Base-by-base conservation (phyloP, 1,284 basidiomycete species). In the Trichosporon asahii region DNA sequence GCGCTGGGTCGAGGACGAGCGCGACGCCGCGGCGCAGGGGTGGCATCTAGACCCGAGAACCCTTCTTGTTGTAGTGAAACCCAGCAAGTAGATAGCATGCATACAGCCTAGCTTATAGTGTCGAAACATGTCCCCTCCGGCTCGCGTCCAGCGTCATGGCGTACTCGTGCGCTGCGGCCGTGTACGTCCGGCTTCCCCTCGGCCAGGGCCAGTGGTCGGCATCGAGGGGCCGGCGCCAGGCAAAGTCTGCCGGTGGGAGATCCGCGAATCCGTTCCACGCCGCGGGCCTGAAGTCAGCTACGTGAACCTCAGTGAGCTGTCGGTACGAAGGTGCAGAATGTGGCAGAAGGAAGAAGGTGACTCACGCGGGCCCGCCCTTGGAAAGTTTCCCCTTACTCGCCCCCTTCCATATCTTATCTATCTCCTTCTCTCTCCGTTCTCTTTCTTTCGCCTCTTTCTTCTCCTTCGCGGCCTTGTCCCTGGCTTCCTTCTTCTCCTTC, bases 1-100 rank as follows among this genome's bases (percentile, higher is more conserved):
- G 84, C 0, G 83, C 89, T 75, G 90, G 90, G 14, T 87, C 89
- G 21, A 88, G 90, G 64, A 79, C 88, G 31, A 79, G 79, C 6
- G 84, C 85, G 40, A 86, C 85, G 15, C 85, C 85, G 74, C 77
- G 85, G 27, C 71, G 85, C 25, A 76, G 80, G 4, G 85, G 85
- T 21, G 83, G 83, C 6, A 83, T 84, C 53, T 84, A 74, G n/a
- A n/a, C 11, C 57, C 18, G n/a, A n/a, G n/a, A n/a, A n/a, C 29
- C 14, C 4, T 55, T 25, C 37, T 29, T 23, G 64, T 37, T 21
- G 14, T 25, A 11, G 25, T 60, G 4, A n/a, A n/a, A n/a, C n/a
- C n/a, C n/a, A n/a, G n/a, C n/a, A n/a, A n/a, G n/a, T n/a, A n/a
- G n/a, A n/a, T n/a, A n/a, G n/a, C n/a, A n/a, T n/a, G n/a, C n/a